Percentiles rank a stretch among this genome's conserved stretches.
Conservation (phyloP, 768 basidiomycete genomes). For the Auriscalpium orientale region DNA sequence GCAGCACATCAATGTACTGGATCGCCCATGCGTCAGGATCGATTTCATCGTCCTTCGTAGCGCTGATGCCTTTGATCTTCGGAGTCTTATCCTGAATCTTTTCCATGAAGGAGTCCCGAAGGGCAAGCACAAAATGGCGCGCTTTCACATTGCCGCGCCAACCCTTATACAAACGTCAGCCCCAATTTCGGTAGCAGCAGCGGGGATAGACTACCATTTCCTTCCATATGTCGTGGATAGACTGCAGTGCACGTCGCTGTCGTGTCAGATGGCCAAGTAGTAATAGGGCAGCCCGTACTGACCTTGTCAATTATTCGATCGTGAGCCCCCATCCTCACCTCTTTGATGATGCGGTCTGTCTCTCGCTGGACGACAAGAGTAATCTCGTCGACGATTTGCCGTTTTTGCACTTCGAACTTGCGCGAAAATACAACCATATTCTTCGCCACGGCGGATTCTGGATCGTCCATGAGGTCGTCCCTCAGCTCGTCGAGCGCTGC, state of each 20-base stretch:
- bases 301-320: constrained; percentile 15
- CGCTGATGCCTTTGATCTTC: constrained; percentile 5
- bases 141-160: neutral
- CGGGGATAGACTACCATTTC: constrained; percentile 18
- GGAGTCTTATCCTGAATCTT: constrained; percentile 4
- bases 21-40: constrained; percentile 15
- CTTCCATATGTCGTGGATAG: constrained; percentile 11
- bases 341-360: constrained; percentile 8
- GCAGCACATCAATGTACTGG: constrained; percentile 7
- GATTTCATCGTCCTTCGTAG: neutral
- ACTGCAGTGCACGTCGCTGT: neutral
- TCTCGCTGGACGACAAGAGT: constrained; percentile 15
- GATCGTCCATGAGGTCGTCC: constrained; percentile 18
- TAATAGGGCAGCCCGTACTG: neutral
- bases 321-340: constrained; percentile 19
- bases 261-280: neutral
- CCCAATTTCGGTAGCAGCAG: neutral
- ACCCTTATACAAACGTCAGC: constrained; percentile 4
- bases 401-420: constrained; percentile 17
- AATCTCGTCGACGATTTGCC: constrained; percentile 8
- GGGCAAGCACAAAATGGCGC: constrained; percentile 9
- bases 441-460: constrained; percentile 13
- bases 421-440: constrained; percentile 15
- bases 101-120: constrained; percentile 24
- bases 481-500: neutral